Evolutionary conservation across 1,284 basidiomycete genomes (phyloP), one percentile per base, ranked within the genome.

Genomic region (Microbotryum saponariae): DNA sequence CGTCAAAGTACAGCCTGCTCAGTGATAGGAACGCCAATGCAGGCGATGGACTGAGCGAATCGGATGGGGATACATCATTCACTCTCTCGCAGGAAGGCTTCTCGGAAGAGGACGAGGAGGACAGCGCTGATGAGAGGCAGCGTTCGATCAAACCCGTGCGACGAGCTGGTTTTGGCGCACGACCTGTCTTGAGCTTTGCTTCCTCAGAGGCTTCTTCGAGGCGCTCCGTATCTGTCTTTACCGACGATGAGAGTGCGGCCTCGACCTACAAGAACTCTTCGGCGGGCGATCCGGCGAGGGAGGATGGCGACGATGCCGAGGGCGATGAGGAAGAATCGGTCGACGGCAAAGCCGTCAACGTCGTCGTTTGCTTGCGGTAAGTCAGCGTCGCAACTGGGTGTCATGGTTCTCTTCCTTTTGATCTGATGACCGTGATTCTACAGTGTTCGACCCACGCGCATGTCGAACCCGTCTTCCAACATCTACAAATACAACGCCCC

Each of bases 351-450:
- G 37, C 51, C 51, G 52, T 64, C 59, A 67, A 70, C 33, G 68
- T 70, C 3, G 65, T 67, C 50, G 68, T 70, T 4, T 70, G 65
- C 46, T 45, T 70, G 16, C 58, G 68, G 66, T 70, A 16, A 29
- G 60, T 58, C 25, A 14, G n/a, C 8, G 18, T 16, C 45, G 3
- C 18, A 16, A 3, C 12, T 2, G 20, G 6, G 5, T 12, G 21
- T 18, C 1, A 29, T 3, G 23, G 21, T 9, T 31, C 45, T 9
- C 6, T 18, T 8, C 8, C 8, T 2, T 42, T 5, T 8, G 2
- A 23, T 23, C 10, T 21, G 12, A 42, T 7, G 9, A 16, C n/a
- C 31, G 31, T 14, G 18, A 1, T 3, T 29, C 23, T 4, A 5
- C 59, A 65, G 63, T 4, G 68, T 67, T 6, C 61, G 62, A 4